Conservation (phyloP, 257 asterid species). For the Solanum pinnatisectum region DNA sequence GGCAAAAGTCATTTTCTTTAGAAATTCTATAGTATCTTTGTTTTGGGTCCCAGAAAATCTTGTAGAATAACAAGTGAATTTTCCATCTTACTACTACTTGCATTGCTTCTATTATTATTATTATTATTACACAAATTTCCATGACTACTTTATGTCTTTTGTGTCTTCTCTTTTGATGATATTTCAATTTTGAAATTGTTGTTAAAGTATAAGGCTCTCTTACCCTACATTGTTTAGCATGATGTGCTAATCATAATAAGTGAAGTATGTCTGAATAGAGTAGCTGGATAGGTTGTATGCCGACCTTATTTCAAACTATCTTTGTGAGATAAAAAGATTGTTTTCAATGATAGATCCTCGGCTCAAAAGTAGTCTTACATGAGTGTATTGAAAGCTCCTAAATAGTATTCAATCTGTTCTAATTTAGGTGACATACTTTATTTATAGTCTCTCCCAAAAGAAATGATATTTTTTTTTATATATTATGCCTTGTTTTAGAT, state of each 20-base stretch:
- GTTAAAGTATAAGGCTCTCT: neutral
- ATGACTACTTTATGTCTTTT: neutral
- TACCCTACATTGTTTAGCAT: neutral
- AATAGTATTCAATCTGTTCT: neutral
- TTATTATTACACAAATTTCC: neutral
- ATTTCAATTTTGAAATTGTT: neutral
- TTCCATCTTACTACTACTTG: neutral
- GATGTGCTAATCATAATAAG: neutral
- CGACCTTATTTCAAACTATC: rapidly evolving
- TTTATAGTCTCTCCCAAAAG: neutral
- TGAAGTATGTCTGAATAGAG: rapidly evolving
- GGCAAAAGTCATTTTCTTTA: slow-evolving; percentile 4
- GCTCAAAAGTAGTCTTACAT: neutral
- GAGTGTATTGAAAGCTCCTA: neutral
- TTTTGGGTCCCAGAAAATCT: slow-evolving; percentile 7
- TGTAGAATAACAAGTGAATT: neutral
- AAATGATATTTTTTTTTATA: no score
- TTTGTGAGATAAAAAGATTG: neutral
- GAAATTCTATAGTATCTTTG: neutral
- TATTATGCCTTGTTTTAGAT: neutral
- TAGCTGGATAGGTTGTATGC: neutral
- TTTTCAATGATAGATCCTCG: neutral
- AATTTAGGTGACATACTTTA: neutral
- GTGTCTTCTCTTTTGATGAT: neutral
- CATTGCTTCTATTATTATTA: neutral